A percentile compares a stretch with the other conserved stretches of the same genome.
Conservation (phyloP, 1,139 yeast genomes). For the Pichia sp. region DNA sequence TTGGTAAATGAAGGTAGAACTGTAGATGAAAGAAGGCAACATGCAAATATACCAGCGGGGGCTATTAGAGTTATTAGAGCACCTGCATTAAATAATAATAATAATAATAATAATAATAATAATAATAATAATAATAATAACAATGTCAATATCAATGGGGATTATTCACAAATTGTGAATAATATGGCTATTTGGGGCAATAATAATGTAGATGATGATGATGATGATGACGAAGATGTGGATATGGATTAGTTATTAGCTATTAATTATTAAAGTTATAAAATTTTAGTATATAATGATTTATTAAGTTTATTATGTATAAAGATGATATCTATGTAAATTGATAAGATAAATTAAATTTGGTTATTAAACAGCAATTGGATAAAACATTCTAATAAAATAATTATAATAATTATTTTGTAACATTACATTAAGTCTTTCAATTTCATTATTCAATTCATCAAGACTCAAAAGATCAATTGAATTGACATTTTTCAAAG, state of each 20-base stretch:
- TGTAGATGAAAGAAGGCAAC: conserved; percentile 8
- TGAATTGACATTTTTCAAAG: neutral
- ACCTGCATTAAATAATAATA: neutral
- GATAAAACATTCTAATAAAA: conserved; percentile 33
- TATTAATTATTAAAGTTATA: neutral
- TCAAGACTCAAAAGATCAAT: neutral
- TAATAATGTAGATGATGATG: neutral
- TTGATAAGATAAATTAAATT: conserved; percentile 11
- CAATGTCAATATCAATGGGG: neutral
- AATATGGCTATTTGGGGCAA: neutral
- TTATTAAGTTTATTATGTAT: neutral
- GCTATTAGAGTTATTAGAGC: conserved; percentile 1
- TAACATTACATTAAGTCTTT: conserved; percentile 26
- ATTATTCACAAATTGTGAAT: neutral
- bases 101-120: neutral
- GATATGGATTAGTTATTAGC: neutral
- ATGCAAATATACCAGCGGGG: conserved; percentile 10
- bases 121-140: neutral
- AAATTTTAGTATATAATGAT: neutral
- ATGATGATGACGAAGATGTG: neutral
- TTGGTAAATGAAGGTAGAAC: neutral
- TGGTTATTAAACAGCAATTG: conserved; percentile 30
- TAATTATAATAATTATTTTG: conserved; percentile 24
- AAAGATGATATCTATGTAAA: neutral
- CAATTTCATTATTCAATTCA: conserved; percentile 3